Evolutionary conservation across 1,139 yeast species (phyloP).

Genomic region (Yamadazyma atlantica): DNA sequence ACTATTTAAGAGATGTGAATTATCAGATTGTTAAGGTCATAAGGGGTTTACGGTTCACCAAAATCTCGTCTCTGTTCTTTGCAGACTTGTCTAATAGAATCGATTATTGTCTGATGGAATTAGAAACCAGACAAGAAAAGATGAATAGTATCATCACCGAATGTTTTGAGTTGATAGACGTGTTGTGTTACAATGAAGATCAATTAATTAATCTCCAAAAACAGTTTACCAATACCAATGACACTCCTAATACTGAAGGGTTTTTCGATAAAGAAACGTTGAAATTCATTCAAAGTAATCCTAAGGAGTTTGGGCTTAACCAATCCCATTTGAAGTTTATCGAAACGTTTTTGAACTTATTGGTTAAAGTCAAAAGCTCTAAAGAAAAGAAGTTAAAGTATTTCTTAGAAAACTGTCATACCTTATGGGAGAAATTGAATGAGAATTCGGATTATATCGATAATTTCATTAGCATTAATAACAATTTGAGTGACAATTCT

Average conservation of each 20-base stretch:
- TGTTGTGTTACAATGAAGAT: constrained; percentile 32
- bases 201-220: constrained; percentile 36
- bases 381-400: constrained; percentile 36
- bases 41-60: constrained; percentile 36
- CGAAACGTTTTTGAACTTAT: constrained; percentile 24
- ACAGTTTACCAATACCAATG: constrained; percentile 17
- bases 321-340: constrained; percentile 35
- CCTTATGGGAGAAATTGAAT: constrained; percentile 52
- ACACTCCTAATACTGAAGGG: constrained; percentile 14
- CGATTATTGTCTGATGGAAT: constrained; percentile 25
- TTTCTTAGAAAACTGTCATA: constrained; percentile 36
- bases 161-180: constrained; percentile 29
- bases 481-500: constrained; percentile 37
- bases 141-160: constrained; percentile 24
- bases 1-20: constrained; percentile 34
- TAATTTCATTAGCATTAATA: constrained; percentile 36
- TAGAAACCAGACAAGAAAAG: constrained; percentile 22
- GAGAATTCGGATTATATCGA: constrained; percentile 34
- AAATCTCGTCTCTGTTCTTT: constrained; percentile 33
- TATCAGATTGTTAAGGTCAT: constrained; percentile 38
- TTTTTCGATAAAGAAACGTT: constrained; percentile 40
- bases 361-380: constrained; percentile 28
- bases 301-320: constrained; percentile 42
- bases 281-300: constrained; percentile 34
- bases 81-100: constrained; percentile 25